phyloP scores from a whole-genome alignment of 805 yeast species.

The Sungouiozyma ichnusensis region DNA sequence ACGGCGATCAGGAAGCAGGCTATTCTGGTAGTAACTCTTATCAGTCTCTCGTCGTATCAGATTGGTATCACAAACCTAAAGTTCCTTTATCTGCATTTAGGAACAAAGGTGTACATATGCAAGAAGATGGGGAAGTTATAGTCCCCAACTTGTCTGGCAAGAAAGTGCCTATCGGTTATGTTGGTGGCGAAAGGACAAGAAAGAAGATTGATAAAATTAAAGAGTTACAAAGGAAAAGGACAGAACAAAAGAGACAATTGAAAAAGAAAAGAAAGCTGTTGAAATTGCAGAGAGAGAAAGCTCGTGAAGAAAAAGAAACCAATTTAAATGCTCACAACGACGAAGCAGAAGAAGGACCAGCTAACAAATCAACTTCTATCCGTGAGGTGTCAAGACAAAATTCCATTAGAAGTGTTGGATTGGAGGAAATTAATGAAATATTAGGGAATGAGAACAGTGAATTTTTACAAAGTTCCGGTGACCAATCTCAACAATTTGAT shows the following conservation, averaged over 20 bases:
- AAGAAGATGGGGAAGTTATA: conserved; percentile 26
- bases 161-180: conserved; percentile 29
- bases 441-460: conserved; percentile 19
- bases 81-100: conserved; percentile 88
- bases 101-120: conserved; percentile 49
- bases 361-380: not conserved
- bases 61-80: conserved; percentile 34
- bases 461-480: conserved; percentile 10
- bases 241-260: conserved; percentile 24
- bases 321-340: conserved; percentile 2
- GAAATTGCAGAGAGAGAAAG: conserved; percentile 23
- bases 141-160: conserved; percentile 21
- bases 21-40: conserved; percentile 33
- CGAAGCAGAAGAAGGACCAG: not conserved
- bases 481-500: conserved; percentile 3
- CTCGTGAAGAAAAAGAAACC: conserved; percentile 21
- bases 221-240: conserved; percentile 26
- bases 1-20: conserved; percentile 38
- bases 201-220: conserved; percentile 29
- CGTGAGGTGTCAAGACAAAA: conserved; percentile 11
- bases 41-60: conserved; percentile 28
- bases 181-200: conserved; percentile 28
- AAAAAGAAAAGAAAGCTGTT: conserved; percentile 27
- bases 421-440: conserved; percentile 25
- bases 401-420: conserved; percentile 22